phyloP scores from a whole-genome alignment of 2,329 filamentous ascomycete genomes.

The Aplosporella prunicola region DNA sequence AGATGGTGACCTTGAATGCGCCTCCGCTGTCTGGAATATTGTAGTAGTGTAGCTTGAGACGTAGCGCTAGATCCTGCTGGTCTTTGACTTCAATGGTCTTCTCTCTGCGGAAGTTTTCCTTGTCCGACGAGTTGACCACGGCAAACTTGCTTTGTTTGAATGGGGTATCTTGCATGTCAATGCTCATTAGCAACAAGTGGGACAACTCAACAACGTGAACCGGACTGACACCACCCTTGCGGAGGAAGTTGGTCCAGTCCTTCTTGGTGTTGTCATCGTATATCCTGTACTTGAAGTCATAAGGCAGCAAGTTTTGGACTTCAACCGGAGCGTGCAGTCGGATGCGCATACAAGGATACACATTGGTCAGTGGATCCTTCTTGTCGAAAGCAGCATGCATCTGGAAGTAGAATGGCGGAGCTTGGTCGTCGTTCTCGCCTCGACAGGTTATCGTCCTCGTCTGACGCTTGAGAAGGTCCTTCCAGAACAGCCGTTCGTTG shows the following conservation, averaged over 20 bases:
- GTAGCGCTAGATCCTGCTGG: constrained; percentile 65
- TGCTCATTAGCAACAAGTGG: constrained; percentile 80
- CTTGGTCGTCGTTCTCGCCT: constrained; percentile 68
- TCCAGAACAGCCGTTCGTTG: constrained; percentile 83
- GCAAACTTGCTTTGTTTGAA: constrained; percentile 95
- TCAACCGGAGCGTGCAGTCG: constrained; percentile 88
- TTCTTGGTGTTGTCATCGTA: constrained; percentile 98
- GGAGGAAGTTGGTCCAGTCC: constrained; percentile 96
- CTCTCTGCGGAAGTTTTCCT: constrained; percentile 83
- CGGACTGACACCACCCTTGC: constrained; percentile 92
- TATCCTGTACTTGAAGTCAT: constrained; percentile 98
- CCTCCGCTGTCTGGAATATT: constrained; percentile 85
- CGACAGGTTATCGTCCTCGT: constrained; percentile 83
- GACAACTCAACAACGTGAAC: constrained; percentile 96
- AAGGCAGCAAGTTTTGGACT: constrained; percentile 87
- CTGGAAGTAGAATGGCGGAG: constrained; percentile 90
- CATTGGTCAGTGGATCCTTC: constrained; percentile 70
- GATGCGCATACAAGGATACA: constrained; percentile 91
- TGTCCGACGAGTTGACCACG: constrained; percentile 84
- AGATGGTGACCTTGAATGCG: constrained; percentile 91
- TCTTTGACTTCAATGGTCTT: constrained; percentile 73
- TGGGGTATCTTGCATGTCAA: constrained; percentile 92
- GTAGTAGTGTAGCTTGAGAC: constrained; percentile 83
- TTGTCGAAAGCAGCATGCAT: constrained; percentile 79
- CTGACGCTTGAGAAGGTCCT: constrained; percentile 73